phyloP scores from a whole-genome alignment of 192 early-diverging fungal genomes.

The Oehlia diaphana region DNA sequence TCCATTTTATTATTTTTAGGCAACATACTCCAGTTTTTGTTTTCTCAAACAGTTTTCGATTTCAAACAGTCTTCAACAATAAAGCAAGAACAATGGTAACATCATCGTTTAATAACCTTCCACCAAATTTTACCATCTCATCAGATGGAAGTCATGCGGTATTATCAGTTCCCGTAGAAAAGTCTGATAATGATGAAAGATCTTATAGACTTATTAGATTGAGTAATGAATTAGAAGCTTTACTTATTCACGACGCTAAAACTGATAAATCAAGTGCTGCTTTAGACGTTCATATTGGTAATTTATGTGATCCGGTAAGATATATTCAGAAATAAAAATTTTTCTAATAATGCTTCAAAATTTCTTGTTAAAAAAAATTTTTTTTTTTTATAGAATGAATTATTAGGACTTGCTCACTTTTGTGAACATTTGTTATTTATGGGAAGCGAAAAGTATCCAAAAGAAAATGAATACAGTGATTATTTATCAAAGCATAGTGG shows the following conservation, averaged over 20 bases:
- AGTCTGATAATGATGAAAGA: constrained; percentile 58
- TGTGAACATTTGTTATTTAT: constrained; percentile 70
- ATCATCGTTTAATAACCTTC: not conserved
- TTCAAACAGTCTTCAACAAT: not conserved
- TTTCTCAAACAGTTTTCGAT: not conserved
- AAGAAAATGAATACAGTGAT: constrained; percentile 59
- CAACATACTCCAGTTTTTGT: not conserved
- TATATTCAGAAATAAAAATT: not conserved
- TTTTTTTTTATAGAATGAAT: constrained; percentile 38
- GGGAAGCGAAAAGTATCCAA: constrained; percentile 69
- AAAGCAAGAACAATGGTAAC: not conserved
- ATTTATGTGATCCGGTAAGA: constrained; percentile 54
- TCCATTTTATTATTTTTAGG: not conserved
- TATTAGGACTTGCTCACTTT: constrained; percentile 69
- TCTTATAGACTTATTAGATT: constrained; percentile 57
- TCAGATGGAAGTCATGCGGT: constrained; percentile 31
- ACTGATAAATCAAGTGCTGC: constrained; percentile 61
- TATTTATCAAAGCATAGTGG: constrained; percentile 54
- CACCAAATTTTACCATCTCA: constrained; percentile 29
- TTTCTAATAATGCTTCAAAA: not conserved
- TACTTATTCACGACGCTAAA: constrained; percentile 55
- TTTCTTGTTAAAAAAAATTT: too few relatives aligned
- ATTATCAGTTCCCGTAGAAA: constrained; percentile 40
- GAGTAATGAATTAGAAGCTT: constrained; percentile 56
- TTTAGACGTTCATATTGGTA: constrained; percentile 62